A percentile compares a stretch with the other conserved stretches of the same genome.
phyloP scores from a whole-genome alignment of 2,329 filamentous ascomycete genomes.

The Helotiales sp. region DNA sequence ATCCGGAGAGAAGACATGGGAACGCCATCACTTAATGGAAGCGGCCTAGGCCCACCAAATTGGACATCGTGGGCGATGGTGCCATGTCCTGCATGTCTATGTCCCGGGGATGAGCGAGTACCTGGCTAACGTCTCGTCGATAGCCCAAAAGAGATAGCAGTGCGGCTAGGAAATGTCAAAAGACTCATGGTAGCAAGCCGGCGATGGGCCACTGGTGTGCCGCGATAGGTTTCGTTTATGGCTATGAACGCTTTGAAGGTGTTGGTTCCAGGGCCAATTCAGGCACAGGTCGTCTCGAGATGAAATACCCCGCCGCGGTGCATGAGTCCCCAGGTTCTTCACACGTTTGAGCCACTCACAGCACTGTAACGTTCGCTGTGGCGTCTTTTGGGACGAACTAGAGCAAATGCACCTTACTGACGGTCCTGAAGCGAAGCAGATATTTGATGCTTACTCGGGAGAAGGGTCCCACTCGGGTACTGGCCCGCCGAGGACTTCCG shows the following conservation, averaged over 20 bases:
- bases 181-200: background rate
- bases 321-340: background rate
- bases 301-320: background rate
- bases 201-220: background rate
- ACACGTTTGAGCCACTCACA: background rate
- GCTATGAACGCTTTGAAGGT: background rate
- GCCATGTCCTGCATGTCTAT: too few species aligned
- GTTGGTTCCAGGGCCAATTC: background rate
- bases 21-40: slow-evolving; percentile 23
- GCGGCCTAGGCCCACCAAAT: slow-evolving; percentile 8
- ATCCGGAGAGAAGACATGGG: slow-evolving; percentile 9
- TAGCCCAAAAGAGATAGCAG: background rate
- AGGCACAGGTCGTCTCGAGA: background rate
- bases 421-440: background rate
- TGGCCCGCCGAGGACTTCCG: background rate
- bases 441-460: background rate
- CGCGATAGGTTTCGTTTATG: slow-evolving; percentile 1
- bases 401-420: background rate
- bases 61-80: slow-evolving; percentile 5
- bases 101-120: slow-evolving; percentile 3
- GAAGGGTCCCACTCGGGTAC: too few species aligned
- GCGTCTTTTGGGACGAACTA: background rate
- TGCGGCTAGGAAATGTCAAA: background rate
- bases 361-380: background rate
- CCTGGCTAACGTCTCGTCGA: slow-evolving; percentile 7